phyloP scores from a whole-genome alignment of 2,329 filamentous ascomycete genomes.

The Sporothrix mexicana region DNA sequence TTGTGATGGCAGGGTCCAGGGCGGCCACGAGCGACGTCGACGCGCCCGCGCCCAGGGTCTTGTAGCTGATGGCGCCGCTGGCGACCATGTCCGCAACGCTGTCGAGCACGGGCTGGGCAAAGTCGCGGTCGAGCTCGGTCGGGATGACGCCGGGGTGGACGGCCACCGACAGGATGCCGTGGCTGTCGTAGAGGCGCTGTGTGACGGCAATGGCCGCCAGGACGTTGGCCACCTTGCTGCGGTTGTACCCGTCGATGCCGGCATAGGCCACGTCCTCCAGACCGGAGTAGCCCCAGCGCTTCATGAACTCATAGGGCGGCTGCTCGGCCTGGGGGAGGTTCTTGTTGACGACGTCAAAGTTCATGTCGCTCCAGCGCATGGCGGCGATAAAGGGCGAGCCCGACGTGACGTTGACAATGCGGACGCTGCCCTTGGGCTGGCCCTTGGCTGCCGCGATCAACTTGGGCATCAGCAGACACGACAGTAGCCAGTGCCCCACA shows the following conservation, averaged over 20 bases:
- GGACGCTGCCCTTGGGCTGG: constrained; percentile 39
- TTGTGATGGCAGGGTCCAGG: constrained; percentile 47
- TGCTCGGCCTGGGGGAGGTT: constrained; percentile 48
- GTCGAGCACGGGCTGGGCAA: background rate
- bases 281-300: constrained; percentile 45
- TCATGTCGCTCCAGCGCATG: constrained; percentile 50
- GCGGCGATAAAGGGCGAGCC: constrained; percentile 37
- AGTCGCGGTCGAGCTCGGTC: constrained; percentile 29
- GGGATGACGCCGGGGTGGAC: constrained; percentile 33
- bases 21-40: constrained; percentile 51
- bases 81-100: background rate
- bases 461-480: constrained; percentile 54
- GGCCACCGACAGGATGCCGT: constrained; percentile 40
- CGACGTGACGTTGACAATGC: constrained; percentile 50
- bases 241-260: constrained; percentile 52
- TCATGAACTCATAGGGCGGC: constrained; percentile 39
- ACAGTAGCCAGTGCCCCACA: constrained; percentile 56
- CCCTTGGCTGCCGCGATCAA: constrained; percentile 45
- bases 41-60: constrained; percentile 46
- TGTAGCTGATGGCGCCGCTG: constrained; percentile 20
- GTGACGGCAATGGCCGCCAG: constrained; percentile 51
- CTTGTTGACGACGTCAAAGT: constrained; percentile 45
- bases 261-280: constrained; percentile 44
- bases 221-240: constrained; percentile 60
- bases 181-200: constrained; percentile 50